These are phyloP conservation scores for Phytophthora sojae DNA, from an alignment of 352 stramenopile genomes.

Conservation along the genomic window DNA sequence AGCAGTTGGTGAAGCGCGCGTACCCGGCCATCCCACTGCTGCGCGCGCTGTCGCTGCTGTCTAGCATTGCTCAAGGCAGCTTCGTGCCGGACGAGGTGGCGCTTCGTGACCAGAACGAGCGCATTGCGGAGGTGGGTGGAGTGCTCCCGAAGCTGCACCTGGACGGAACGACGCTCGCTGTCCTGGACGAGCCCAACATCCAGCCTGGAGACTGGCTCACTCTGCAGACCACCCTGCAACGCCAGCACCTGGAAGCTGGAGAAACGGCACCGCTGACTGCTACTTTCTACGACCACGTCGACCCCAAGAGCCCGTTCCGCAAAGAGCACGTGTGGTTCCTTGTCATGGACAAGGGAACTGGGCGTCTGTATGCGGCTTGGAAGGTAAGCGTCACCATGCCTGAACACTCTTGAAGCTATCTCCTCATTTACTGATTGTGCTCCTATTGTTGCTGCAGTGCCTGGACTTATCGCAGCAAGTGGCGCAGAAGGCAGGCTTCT, in stretches of 20 bases:
- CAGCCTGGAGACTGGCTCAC: slow-evolving; percentile 84
- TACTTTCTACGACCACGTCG: slow-evolving; percentile 79
- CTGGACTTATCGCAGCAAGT: slow-evolving; percentile 63
- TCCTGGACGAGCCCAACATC: slow-evolving; percentile 75
- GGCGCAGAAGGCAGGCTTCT: slow-evolving; percentile 63
- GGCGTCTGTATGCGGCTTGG: slow-evolving; percentile 67
- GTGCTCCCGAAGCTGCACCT: slow-evolving; percentile 49
- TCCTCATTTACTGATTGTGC: slow-evolving; percentile 8
- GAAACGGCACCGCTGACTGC: slow-evolving; percentile 58
- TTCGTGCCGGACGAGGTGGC: slow-evolving; percentile 70
- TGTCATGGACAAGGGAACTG: slow-evolving; percentile 66
- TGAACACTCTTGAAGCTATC: neutral
- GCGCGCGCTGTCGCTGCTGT: slow-evolving; percentile 68
- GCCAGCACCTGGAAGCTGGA: slow-evolving; percentile 53
- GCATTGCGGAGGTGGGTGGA: slow-evolving; percentile 32
- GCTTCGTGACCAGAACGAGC: slow-evolving; percentile 64
- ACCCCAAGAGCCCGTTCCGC: slow-evolving; percentile 69
- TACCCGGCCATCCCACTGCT: slow-evolving; percentile 63
- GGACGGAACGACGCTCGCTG: slow-evolving; percentile 49
- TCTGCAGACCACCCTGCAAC: slow-evolving; percentile 59
- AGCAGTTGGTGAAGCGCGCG: slow-evolving; percentile 75
- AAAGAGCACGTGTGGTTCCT: slow-evolving; percentile 83
- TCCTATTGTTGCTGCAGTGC: slow-evolving; percentile 38
- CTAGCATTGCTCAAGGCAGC: slow-evolving; percentile 74
- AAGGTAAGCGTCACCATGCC: slow-evolving; percentile 48